Evolutionary conservation across 352 stramenopile species (phyloP), one percentile per base, ranked within the genome.

Genomic region (Peronospora farinosa): DNA sequence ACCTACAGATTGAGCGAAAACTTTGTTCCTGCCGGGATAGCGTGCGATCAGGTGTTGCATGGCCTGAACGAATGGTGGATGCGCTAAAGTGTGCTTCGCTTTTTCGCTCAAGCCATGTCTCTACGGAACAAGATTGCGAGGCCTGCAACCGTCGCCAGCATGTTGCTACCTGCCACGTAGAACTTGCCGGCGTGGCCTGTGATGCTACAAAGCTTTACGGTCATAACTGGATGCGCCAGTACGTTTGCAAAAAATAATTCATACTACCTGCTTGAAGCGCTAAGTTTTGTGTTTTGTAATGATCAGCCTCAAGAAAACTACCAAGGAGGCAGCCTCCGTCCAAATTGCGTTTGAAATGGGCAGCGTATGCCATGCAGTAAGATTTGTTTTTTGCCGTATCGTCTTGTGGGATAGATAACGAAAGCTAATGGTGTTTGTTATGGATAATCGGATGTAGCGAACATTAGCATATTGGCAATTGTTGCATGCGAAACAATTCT

Each of bases 401-500:
- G 0, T 43, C 28, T 27, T 33, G 12, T 44, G 38, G 10, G 10
- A 5, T 21, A 5, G 21, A 35, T 21, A 40, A 23, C 4, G 19
- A n/a, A 19, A 36, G 21, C 37, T 54, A 23, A 51, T 50, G 12
- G 40, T 17, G 1, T 35, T 17, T 57, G 3, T 41, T 58, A 8
- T 40, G 37, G 7, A 11, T 51, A 8, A 40, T 39, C 15, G 17
- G 55, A 16, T 51, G 7, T 40, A 92, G 82, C 74, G 82, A 17
- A 85, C 74, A 4, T 53, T 91, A 25, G 68, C 65, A 3, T 93
- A 82, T 51, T 93, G 82, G 82, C 72, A 89, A 36, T 35, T 93
- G 25, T 65, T 88, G 6, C 82, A 93, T 27, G 76, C 82, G 25
- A 93, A 93, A 47, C 78, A 74, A 13, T 88, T 88, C 38, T 88